These are phyloP conservation scores for Pistacia atlantica DNA, from an alignment of 345 rosid species.

Conservation along the genomic window DNA sequence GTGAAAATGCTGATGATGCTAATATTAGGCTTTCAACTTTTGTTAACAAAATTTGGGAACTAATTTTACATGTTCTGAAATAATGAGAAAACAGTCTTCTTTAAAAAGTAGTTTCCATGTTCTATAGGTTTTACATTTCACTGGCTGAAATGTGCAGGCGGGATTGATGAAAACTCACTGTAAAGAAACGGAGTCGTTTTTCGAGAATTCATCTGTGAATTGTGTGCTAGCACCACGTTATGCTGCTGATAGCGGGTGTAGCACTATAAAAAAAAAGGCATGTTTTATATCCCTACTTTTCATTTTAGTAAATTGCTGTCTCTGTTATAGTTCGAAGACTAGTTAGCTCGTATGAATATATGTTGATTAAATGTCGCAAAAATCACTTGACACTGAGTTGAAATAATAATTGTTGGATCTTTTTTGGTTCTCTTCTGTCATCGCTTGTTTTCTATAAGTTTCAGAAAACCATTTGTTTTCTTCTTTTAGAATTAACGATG, in stretches of 20 bases:
- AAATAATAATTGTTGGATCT: not conserved
- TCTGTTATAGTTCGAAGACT: not conserved
- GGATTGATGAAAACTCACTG: slow-evolving; percentile 94
- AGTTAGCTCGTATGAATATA: not conserved
- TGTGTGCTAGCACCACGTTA: slow-evolving; percentile 89
- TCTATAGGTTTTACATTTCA: too few species aligned
- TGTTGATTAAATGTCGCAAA: not conserved
- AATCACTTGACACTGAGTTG: not conserved
- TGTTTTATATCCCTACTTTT: slow-evolving; percentile 17
- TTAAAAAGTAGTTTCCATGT: too few species aligned
- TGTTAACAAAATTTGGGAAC: too few species aligned
- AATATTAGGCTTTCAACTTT: too few species aligned
- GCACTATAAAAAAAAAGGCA: slow-evolving; percentile 78
- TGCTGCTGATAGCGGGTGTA: slow-evolving; percentile 68
- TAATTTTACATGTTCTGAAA: too few species aligned
- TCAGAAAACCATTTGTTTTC: too few species aligned
- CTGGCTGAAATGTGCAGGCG: slow-evolving; percentile 40
- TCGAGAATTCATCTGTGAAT: slow-evolving; percentile 91
- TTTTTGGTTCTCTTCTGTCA: not conserved
- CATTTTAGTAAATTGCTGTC: not conserved
- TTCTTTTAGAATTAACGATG: not conserved
- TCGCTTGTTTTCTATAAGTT: not conserved
- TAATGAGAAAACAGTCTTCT: too few species aligned
- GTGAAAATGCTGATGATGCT: not conserved
- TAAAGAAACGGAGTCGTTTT: slow-evolving; percentile 86